phyloP scores from a whole-genome alignment of 139 green algal species.

The Pleodorina starrii region DNA sequence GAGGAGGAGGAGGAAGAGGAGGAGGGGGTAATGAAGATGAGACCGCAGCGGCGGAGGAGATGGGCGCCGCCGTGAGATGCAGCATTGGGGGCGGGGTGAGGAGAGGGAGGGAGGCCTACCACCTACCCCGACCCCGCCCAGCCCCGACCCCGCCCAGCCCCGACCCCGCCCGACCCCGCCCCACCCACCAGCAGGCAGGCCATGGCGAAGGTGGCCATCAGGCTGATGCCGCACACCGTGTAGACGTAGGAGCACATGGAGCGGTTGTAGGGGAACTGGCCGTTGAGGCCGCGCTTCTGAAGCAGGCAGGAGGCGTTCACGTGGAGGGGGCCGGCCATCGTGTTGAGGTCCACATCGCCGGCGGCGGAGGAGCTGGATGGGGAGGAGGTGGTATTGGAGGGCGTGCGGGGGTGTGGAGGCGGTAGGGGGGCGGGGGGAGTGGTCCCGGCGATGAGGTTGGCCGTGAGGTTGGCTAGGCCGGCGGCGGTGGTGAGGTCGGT shows the following conservation, averaged over 20 bases:
- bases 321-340: not conserved
- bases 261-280: not conserved
- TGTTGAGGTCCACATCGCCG: slow-evolving; percentile 35
- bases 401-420: no score
- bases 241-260: slow-evolving; percentile 38
- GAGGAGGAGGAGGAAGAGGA: not conserved
- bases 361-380: not conserved
- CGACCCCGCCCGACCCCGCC: no score
- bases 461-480: not conserved
- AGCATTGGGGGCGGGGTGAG: no score
- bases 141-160: no score
- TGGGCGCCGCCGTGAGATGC: no score
- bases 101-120: no score
- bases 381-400: not conserved
- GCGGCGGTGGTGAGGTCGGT: not conserved
- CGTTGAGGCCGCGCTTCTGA: not conserved
- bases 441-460: not conserved
- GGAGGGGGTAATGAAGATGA: not conserved
- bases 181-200: slow-evolving; percentile 29
- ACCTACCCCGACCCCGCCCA: no score
- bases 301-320: slow-evolving; percentile 32
- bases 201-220: slow-evolving; percentile 24
- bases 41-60: no score
- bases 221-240: slow-evolving; percentile 30
- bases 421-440: not conserved